A percentile compares a stretch with the other conserved stretches of the same genome.
Conservation (phyloP, 768 basidiomycete species). For the Agaricus blazei region DNA sequence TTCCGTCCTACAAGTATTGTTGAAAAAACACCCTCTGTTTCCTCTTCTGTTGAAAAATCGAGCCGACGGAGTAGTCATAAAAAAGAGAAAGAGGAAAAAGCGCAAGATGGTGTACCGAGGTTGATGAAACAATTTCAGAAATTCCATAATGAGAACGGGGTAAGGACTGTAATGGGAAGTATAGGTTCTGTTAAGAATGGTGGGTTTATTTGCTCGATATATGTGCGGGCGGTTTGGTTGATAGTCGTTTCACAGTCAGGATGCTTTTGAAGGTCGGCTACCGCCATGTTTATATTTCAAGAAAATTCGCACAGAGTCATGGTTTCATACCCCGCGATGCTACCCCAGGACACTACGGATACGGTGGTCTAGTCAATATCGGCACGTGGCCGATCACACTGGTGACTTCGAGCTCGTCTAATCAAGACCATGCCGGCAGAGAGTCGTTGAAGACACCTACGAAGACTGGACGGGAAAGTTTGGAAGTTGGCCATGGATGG, state of each 20-base stretch:
- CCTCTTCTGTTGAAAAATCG: conserved; percentile 14
- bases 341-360: conserved; percentile 90
- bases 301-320: conserved; percentile 85
- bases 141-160: conserved; percentile 90
- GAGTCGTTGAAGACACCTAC: neutral
- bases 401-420: conserved; percentile 30
- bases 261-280: conserved; percentile 94
- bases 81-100: conserved; percentile 17
- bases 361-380: conserved; percentile 80
- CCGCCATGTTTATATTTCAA: conserved; percentile 91
- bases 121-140: conserved; percentile 75
- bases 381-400: conserved; percentile 86
- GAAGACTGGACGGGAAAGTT: neutral
- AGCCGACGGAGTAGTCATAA: conserved; percentile 30
- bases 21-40: conserved; percentile 15
- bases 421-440: neutral
- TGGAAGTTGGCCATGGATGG: neutral
- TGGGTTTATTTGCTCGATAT: conserved; percentile 25
- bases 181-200: conserved; percentile 90
- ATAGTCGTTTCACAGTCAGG: conserved; percentile 47
- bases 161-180: conserved; percentile 84
- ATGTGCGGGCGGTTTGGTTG: neutral
- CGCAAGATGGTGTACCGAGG: conserved; percentile 48
- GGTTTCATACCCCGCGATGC: conserved; percentile 87
- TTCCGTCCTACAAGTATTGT: conserved; percentile 44